Percentiles rank a stretch among this genome's conserved stretches.
These are phyloP conservation scores for Sphagnum contortum DNA, from an alignment of 225 moss, liverwort and hornwort genomes.

Conservation along the genomic window DNA sequence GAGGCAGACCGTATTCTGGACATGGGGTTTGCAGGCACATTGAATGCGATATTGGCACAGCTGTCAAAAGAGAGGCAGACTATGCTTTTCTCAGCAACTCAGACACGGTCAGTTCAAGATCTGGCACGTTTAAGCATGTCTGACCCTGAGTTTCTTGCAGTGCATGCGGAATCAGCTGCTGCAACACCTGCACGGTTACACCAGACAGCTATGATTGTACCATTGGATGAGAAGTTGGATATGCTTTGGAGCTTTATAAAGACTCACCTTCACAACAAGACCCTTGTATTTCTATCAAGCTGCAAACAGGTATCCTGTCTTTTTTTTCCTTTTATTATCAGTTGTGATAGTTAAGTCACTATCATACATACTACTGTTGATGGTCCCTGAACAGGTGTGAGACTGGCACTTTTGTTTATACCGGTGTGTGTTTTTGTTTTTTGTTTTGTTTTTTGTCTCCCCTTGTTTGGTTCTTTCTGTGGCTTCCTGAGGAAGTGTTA, in stretches of 20 bases:
- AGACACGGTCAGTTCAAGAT: constrained; percentile 89
- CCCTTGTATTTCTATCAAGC: constrained; percentile 82
- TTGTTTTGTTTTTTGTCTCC: no score
- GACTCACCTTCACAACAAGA: constrained; percentile 78
- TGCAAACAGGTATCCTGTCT: constrained; percentile 69
- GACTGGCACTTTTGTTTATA: no score
- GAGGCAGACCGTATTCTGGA: constrained; percentile 98
- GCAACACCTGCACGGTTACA: constrained; percentile 87
- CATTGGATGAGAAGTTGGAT: constrained; percentile 90
- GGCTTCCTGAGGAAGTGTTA: no score
- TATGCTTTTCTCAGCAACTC: constrained; percentile 91
- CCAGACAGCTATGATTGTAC: constrained; percentile 85
- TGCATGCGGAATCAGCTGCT: constrained; percentile 89
- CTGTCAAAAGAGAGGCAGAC: constrained; percentile 89
- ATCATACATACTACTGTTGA: no score
- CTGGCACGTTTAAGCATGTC: constrained; percentile 90
- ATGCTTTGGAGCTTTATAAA: constrained; percentile 97
- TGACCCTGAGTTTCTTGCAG: constrained; percentile 93
- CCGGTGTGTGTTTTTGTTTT: no score
- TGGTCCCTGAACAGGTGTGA: no score
- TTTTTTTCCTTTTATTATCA: not conserved
- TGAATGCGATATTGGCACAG: constrained; percentile 88
- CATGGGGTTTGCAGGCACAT: constrained; percentile 78
- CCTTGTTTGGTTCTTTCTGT: no score
- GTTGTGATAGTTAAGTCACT: no score